phyloP scores from a whole-genome alignment of 345 rosid genomes.

The Eucalyptus shirleyi region DNA sequence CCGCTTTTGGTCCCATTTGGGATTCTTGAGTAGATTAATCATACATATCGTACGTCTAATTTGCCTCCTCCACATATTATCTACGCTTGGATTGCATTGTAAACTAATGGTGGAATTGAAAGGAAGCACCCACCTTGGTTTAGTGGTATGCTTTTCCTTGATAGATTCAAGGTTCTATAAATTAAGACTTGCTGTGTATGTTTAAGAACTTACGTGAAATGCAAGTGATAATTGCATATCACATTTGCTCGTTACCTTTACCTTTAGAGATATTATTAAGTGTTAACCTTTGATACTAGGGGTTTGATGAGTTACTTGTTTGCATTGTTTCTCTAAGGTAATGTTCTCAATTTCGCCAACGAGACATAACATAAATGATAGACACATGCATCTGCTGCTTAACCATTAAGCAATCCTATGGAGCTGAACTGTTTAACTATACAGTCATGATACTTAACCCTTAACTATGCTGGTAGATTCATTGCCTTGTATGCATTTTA shows the following conservation, averaged over 20 bases:
- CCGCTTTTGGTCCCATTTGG: conserved; percentile 94
- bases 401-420: neutral
- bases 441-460: neutral
- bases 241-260: neutral
- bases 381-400: neutral
- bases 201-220: neutral
- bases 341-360: neutral
- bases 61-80: neutral
- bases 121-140: neutral
- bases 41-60: neutral
- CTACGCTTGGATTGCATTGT: neutral
- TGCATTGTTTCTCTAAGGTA: neutral
- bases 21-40: conserved; percentile 34
- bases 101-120: neutral
- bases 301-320: neutral
- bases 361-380: neutral
- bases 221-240: neutral
- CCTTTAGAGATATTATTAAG: neutral
- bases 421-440: neutral
- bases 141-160: neutral
- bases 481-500: neutral
- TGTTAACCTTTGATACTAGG: neutral
- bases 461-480: neutral
- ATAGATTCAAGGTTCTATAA: neutral
- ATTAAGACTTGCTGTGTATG: neutral